phyloP scores from a whole-genome alignment of 2,329 filamentous ascomycete species.

The Nectriaceae sp. region DNA sequence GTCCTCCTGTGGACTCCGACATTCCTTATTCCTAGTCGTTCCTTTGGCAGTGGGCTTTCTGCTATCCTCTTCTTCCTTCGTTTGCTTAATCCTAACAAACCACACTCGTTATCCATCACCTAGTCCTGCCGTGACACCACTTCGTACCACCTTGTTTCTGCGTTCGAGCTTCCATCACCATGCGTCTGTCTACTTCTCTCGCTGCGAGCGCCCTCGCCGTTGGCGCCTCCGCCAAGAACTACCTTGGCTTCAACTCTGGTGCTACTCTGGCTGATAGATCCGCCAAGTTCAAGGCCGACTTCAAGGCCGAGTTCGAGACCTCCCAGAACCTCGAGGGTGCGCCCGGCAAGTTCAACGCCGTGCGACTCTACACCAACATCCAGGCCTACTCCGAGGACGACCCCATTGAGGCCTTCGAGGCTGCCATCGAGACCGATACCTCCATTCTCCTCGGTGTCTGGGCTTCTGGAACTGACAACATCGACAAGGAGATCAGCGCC shows the following conservation, averaged over 20 bases:
- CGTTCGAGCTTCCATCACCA: slow-evolving; percentile 25
- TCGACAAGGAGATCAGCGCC: slow-evolving; percentile 61
- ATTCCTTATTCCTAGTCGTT: slow-evolving; percentile 26
- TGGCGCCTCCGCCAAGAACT: slow-evolving; percentile 46
- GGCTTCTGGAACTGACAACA: slow-evolving; percentile 57
- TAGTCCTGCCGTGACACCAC: neutral
- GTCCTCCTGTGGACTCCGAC: slow-evolving; percentile 15
- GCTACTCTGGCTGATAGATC: slow-evolving; percentile 47
- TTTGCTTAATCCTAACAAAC: slow-evolving; percentile 14
- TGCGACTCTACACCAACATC: slow-evolving; percentile 70
- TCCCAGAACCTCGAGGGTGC: slow-evolving; percentile 38
- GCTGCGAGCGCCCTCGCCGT: slow-evolving; percentile 42
- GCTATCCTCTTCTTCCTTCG: slow-evolving; percentile 14
- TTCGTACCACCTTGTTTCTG: neutral
- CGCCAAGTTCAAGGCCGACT: slow-evolving; percentile 56
- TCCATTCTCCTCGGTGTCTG: slow-evolving; percentile 67
- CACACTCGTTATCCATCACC: slow-evolving; percentile 12
- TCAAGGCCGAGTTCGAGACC: slow-evolving; percentile 46
- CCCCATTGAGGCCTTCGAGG: slow-evolving; percentile 79
- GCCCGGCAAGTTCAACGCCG: slow-evolving; percentile 57
- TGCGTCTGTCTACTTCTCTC: slow-evolving; percentile 43
- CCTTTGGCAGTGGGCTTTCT: slow-evolving; percentile 19
- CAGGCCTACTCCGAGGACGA: slow-evolving; percentile 68
- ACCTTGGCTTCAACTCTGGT: slow-evolving; percentile 57
- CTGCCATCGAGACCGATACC: slow-evolving; percentile 62